Conservation (phyloP, 371 early-diverging fungal genomes). For the Mucor mucedo region DNA sequence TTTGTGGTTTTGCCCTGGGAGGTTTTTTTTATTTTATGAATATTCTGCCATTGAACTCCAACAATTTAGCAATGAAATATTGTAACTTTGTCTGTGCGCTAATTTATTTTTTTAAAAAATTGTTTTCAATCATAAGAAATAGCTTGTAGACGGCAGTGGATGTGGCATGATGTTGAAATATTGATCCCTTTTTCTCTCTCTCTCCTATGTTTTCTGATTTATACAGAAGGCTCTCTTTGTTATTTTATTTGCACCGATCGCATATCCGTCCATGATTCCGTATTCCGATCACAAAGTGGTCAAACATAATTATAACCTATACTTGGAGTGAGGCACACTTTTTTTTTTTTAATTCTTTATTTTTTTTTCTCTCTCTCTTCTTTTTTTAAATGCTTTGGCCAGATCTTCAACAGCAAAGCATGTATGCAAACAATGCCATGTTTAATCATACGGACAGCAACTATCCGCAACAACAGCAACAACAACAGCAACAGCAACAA, state of each 20-base stretch:
- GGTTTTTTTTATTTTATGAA: no score
- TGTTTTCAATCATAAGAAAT: no score
- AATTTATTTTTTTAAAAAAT: no score
- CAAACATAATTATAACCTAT: no score
- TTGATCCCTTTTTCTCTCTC: neutral
- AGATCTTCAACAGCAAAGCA: slow-evolving; percentile 17
- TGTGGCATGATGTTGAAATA: neutral
- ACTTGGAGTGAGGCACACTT: neutral
- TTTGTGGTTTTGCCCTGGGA: no score
- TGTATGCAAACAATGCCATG: slow-evolving; percentile 5
- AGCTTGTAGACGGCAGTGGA: neutral
- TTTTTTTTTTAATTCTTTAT: neutral
- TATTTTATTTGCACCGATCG: slow-evolving; percentile 13
- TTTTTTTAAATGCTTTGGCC: slow-evolving; percentile 14
- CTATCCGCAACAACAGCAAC: neutral
- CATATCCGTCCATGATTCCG: slow-evolving; percentile 14
- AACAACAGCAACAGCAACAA: neutral
- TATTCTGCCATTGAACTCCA: no score
- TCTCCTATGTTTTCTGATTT: neutral
- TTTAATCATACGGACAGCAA: neutral
- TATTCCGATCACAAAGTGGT: slow-evolving; percentile 1
- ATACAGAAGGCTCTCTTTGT: neutral
- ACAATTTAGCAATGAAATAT: no score
- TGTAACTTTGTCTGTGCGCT: no score
- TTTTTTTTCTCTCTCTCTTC: neutral